A percentile compares a stretch with the other conserved stretches of the same genome.
phyloP scores from a whole-genome alignment of 2,329 filamentous ascomycete genomes.

The Paraphaeosphaeria sporulosa region DNA sequence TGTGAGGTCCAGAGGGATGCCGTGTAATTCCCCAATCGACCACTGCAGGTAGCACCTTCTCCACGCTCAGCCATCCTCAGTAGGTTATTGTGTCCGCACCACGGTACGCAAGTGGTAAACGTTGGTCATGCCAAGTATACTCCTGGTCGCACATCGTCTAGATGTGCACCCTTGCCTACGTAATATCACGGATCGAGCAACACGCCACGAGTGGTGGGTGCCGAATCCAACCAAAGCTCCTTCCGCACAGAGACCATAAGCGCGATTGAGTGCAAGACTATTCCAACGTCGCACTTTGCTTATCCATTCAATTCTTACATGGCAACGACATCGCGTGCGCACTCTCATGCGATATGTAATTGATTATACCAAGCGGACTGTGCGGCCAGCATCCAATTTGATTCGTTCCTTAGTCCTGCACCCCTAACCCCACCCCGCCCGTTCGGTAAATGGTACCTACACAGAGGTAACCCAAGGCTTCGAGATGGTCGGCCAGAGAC shows the following conservation, averaged over 20 bases:
- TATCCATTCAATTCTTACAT: no score
- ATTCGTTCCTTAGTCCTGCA: constrained; percentile 21
- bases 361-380: not conserved
- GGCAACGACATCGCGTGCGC: no score
- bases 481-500: constrained; percentile 15
- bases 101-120: not conserved
- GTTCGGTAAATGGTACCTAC: constrained; percentile 24
- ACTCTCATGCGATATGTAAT: no score
- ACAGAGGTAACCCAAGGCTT: constrained; percentile 19
- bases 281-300: not conserved
- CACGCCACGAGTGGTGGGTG: not conserved
- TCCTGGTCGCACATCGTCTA: not conserved
- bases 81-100: not conserved
- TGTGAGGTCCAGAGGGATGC: no score
- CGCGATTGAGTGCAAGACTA: not conserved
- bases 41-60: not conserved
- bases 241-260: not conserved
- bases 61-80: not conserved
- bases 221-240: not conserved
- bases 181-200: not conserved
- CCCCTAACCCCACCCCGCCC: constrained; percentile 5
- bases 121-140: constrained; percentile 9
- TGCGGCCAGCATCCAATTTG: constrained; percentile 7
- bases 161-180: not conserved
- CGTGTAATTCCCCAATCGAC: not conserved